phyloP scores from a whole-genome alignment of 495 filamentous ascomycete species.

The Penicillium goetzii region DNA sequence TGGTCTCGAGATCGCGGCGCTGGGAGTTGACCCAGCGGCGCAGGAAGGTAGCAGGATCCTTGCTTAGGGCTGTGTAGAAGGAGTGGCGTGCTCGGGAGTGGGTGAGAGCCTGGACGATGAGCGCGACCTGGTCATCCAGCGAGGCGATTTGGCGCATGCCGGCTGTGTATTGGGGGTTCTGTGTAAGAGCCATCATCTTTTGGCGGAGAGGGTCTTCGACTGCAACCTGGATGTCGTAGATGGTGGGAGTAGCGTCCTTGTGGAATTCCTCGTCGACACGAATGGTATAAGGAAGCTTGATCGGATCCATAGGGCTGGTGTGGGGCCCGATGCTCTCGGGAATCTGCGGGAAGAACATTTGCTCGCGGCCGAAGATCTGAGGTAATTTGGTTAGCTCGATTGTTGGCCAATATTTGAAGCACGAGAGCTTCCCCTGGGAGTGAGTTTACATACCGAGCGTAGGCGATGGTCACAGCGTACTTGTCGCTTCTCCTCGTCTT shows the following conservation, averaged over 20 bases:
- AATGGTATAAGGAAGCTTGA: constrained; percentile 89
- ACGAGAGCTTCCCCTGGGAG: not conserved
- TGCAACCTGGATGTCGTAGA: constrained; percentile 86
- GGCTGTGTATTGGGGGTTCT: constrained; percentile 51
- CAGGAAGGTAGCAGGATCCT: constrained; percentile 82
- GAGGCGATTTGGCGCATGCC: constrained; percentile 69
- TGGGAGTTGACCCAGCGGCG: constrained; percentile 84
- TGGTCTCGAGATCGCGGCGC: constrained; percentile 85
- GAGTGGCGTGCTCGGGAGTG: constrained; percentile 82
- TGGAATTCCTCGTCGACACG: constrained; percentile 89
- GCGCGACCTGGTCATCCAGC: constrained; percentile 82
- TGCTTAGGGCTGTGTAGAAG: constrained; percentile 74
- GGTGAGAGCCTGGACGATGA: constrained; percentile 74
- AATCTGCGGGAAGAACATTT: constrained; percentile 86
- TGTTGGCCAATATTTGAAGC: not conserved
- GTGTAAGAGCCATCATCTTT: constrained; percentile 63
- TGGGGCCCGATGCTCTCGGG: constrained; percentile 73
- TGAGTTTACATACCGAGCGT: constrained; percentile 62
- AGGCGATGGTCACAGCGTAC: constrained; percentile 87
- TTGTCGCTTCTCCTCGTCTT: constrained; percentile 89
- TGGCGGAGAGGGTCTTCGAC: constrained; percentile 81
- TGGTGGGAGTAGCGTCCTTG: constrained; percentile 61
- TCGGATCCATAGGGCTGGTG: constrained; percentile 76
- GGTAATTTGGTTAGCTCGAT: not conserved
- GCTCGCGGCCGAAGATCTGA: constrained; percentile 78